A percentile compares a stretch with the other conserved stretches of the same genome.
Conservation (phyloP, 176 grass and related monocot species). For the Poa pratensis region DNA sequence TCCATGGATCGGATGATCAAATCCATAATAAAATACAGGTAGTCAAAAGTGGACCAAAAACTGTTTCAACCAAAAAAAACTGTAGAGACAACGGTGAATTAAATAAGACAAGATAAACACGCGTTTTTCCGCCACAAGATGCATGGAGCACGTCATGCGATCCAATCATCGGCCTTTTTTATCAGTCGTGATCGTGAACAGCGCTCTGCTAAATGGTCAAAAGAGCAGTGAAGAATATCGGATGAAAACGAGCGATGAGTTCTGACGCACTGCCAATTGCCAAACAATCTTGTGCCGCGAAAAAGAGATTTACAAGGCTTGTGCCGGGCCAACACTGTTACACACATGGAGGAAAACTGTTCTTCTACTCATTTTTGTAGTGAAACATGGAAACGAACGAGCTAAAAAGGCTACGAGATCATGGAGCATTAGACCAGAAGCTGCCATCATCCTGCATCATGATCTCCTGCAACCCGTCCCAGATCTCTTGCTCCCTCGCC, state of each 20-base stretch:
- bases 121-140: background rate
- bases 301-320: no score
- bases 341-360: no score
- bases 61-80: background rate
- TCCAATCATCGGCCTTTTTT: background rate
- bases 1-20: background rate
- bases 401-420: background rate
- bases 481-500: constrained; percentile 47
- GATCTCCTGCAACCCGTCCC: constrained; percentile 80
- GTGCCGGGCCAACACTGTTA: background rate
- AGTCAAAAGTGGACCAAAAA: background rate
- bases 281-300: background rate
- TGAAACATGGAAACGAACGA: background rate
- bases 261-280: background rate
- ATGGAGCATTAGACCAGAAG: constrained; percentile 47
- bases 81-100: background rate
- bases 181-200: background rate
- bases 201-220: background rate
- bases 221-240: background rate
- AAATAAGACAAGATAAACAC: background rate
- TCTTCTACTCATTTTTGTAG: background rate
- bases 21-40: background rate
- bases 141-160: background rate
- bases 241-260: background rate
- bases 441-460: constrained; percentile 52